A percentile compares a stretch with the other conserved stretches of the same genome.
Conservation (phyloP, 2,329 filamentous ascomycete species). For the Incumbomyces lentus region DNA sequence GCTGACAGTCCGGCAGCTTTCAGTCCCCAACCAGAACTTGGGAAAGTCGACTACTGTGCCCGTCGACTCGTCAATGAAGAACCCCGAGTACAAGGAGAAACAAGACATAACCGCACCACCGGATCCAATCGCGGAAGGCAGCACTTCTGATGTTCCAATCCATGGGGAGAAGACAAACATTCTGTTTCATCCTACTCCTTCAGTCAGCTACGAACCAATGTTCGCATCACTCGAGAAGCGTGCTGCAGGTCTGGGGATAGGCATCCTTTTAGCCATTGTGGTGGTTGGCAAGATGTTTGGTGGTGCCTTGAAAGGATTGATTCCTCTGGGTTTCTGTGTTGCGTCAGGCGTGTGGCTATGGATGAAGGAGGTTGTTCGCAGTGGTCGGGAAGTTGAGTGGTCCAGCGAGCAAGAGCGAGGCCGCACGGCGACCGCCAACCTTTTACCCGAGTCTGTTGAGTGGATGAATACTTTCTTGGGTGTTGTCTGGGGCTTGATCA, state of each 20-base stretch:
- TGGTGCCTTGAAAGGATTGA: slow-evolving; percentile 62
- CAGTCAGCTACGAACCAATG: slow-evolving; percentile 81
- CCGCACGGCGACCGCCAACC: slow-evolving; percentile 71
- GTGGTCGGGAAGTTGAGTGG: slow-evolving; percentile 79
- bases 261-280: slow-evolving; percentile 62
- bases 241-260: slow-evolving; percentile 59
- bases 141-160: slow-evolving; percentile 88
- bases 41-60: slow-evolving; percentile 56
- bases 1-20: slow-evolving; percentile 43
- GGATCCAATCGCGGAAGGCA: slow-evolving; percentile 68
- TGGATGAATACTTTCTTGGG: slow-evolving; percentile 90
- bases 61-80: slow-evolving; percentile 59
- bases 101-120: slow-evolving; percentile 89
- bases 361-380: slow-evolving; percentile 76
- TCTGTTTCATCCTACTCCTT: slow-evolving; percentile 87
- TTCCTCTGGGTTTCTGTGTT: slow-evolving; percentile 62
- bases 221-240: slow-evolving; percentile 65
- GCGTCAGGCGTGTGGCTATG: slow-evolving; percentile 75
- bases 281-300: slow-evolving; percentile 72
- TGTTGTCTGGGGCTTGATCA: slow-evolving; percentile 81
- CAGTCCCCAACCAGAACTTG: slow-evolving; percentile 82
- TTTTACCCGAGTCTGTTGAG: slow-evolving; percentile 85
- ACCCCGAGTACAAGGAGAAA: slow-evolving; percentile 68
- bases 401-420: slow-evolving; percentile 75
- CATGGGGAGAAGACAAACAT: slow-evolving; percentile 95